These are phyloP conservation scores for Aspergillus campestris DNA, from an alignment of 495 filamentous ascomycete genomes.

Conservation along the genomic window DNA sequence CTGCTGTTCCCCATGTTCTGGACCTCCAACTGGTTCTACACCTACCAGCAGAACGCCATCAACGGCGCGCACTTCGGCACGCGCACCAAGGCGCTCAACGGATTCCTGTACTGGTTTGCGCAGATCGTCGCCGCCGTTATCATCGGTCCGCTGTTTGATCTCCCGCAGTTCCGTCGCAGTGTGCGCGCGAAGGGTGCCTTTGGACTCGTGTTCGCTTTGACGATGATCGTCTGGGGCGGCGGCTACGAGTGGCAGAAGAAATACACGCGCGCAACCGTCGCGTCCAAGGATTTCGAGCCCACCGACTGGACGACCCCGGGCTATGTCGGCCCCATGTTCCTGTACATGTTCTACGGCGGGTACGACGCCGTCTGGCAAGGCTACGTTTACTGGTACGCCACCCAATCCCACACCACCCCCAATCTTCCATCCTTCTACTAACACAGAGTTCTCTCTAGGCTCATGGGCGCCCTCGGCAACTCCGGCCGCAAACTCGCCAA, in stretches of 20 bases:
- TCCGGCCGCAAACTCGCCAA: slow-evolving; percentile 85
- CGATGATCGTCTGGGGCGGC: slow-evolving; percentile 42
- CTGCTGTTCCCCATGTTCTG: no score
- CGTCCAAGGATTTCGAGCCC: slow-evolving; percentile 2
- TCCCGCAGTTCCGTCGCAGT: slow-evolving; percentile 27
- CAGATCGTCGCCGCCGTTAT: slow-evolving; percentile 42
- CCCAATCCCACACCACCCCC: not conserved
- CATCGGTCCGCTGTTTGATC: slow-evolving; percentile 38
- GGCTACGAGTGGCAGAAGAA: slow-evolving; percentile 40
- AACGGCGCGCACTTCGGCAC: slow-evolving; percentile 40
- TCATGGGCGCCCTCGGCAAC: slow-evolving; percentile 85
- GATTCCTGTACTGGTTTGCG: slow-evolving; percentile 44
- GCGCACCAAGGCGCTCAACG: slow-evolving; percentile 39
- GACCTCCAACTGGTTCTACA: slow-evolving; percentile 74
- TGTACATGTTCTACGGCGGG: slow-evolving; percentile 48
- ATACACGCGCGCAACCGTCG: slow-evolving; percentile 28
- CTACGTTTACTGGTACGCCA: slow-evolving; percentile 68
- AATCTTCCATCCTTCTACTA: not conserved
- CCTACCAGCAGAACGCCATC: slow-evolving; percentile 54
- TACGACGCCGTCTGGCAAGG: slow-evolving; percentile 55
- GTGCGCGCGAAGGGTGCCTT: slow-evolving; percentile 34
- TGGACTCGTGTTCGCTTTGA: slow-evolving; percentile 30
- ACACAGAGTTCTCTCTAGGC: slow-evolving; percentile 33
- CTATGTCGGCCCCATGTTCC: not conserved
- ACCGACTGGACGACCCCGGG: slow-evolving; percentile 29